Percentiles rank a stretch among this genome's conserved stretches.
Conservation (phyloP, 306 rosid species). For the Chamaecrista fasciculata region DNA sequence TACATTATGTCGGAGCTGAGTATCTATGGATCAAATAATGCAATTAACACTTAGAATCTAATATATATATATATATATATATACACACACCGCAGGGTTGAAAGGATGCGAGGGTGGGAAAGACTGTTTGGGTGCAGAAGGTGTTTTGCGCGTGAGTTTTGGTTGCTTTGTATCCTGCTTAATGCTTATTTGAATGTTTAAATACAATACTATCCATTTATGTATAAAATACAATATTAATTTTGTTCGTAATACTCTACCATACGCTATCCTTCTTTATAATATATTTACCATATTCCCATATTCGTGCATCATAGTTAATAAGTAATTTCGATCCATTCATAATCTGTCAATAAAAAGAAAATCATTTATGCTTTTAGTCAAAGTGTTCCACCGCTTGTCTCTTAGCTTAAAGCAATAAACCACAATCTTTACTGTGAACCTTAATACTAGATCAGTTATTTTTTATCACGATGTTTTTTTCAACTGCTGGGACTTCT, state of each 20-base stretch:
- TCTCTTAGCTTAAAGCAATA: slow-evolving; percentile 13
- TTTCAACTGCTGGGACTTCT: slow-evolving; percentile 77
- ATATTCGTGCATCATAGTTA: neutral
- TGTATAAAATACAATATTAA: too few species aligned
- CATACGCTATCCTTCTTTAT: neutral
- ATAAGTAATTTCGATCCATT: slow-evolving; percentile 15
- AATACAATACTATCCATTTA: neutral
- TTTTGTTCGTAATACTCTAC: neutral
- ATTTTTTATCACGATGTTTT: slow-evolving; percentile 75
- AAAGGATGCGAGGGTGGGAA: slow-evolving; percentile 78
- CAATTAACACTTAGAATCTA: slow-evolving; percentile 13
- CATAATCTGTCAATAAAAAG: neutral
- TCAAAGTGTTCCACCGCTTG: slow-evolving; percentile 8
- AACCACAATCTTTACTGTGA: slow-evolving; percentile 16
- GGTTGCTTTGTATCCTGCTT: slow-evolving; percentile 93
- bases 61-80: neutral
- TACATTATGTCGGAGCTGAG: neutral
- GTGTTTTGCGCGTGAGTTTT: slow-evolving; percentile 95
- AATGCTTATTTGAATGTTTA: neutral
- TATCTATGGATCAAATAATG: neutral
- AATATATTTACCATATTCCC: neutral
- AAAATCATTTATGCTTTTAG: neutral
- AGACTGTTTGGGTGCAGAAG: slow-evolving; percentile 92
- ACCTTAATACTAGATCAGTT: slow-evolving; percentile 69
- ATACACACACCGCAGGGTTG: slow-evolving; percentile 60